These are phyloP conservation scores for Leishmania tropica DNA, from an alignment of 208 protist genomes.

Conservation along the genomic window DNA sequence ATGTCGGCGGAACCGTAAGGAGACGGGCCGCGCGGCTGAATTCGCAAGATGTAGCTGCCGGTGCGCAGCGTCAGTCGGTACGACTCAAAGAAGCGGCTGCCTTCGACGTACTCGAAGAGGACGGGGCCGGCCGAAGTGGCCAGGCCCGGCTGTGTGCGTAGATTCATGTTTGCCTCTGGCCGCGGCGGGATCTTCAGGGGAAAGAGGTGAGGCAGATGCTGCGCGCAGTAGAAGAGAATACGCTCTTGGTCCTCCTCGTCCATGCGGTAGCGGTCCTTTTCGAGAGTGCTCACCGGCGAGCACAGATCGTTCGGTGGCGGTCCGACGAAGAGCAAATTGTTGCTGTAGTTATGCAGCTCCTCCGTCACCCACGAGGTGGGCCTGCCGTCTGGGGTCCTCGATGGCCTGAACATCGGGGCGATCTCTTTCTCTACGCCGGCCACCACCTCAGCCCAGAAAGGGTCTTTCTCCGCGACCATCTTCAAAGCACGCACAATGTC, in stretches of 20 bases:
- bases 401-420: constrained; percentile 58
- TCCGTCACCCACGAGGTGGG: constrained; percentile 69
- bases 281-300: constrained; percentile 29
- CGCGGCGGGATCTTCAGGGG: constrained; percentile 45
- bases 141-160: constrained; percentile 55
- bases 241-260: constrained; percentile 72
- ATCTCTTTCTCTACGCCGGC: constrained; percentile 64
- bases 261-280: constrained; percentile 51
- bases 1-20: constrained; percentile 62
- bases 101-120: constrained; percentile 64
- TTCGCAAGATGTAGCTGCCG: constrained; percentile 73
- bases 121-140: constrained; percentile 70
- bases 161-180: constrained; percentile 34
- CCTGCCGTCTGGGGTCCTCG: constrained; percentile 37
- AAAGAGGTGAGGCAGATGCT: constrained; percentile 77
- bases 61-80: constrained; percentile 78
- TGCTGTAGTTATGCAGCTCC: constrained; percentile 74
- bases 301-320: constrained; percentile 57
- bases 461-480: constrained; percentile 61
- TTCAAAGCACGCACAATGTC: constrained; percentile 61
- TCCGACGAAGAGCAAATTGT: constrained; percentile 72
- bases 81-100: constrained; percentile 61
- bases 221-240: constrained; percentile 76
- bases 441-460: constrained; percentile 66
- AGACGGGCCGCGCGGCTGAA: constrained; percentile 62